Conservation (phyloP, 2,329 filamentous ascomycete genomes). For the Beauveria sp. region DNA sequence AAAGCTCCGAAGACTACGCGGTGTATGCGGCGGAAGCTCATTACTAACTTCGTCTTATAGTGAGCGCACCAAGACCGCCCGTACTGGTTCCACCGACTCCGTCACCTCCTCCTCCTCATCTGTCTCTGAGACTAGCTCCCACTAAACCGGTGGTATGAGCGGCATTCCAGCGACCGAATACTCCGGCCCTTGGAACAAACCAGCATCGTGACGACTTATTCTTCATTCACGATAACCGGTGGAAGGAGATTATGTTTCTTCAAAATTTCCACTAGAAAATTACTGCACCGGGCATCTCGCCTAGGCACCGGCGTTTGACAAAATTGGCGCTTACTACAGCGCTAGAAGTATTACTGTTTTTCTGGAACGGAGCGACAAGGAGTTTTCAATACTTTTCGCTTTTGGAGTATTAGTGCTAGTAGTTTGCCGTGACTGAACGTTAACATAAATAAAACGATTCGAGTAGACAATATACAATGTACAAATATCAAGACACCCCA, state of each 20-base stretch:
- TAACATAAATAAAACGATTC: constrained; percentile 1
- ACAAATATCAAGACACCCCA: background rate
- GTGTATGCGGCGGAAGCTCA: background rate
- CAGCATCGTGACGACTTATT: background rate
- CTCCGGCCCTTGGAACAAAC: background rate
- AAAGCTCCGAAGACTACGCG: background rate
- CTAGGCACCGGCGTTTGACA: background rate
- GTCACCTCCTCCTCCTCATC: constrained; percentile 23
- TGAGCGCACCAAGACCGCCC: constrained; percentile 32
- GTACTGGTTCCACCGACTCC: constrained; percentile 29
- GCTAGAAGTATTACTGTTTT: constrained; percentile 5
- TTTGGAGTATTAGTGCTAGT: background rate
- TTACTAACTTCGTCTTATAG: constrained; percentile 20
- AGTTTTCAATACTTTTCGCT: background rate
- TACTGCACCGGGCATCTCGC: background rate
- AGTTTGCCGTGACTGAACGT: background rate
- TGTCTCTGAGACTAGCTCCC: constrained; percentile 5
- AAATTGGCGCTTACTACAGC: constrained; percentile 2
- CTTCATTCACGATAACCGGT: background rate
- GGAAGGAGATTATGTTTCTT: background rate
- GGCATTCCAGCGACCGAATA: background rate
- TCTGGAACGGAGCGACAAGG: constrained; percentile 1
- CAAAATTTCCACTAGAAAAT: background rate
- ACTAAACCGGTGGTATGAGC: background rate
- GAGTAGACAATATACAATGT: background rate